Conservation (phyloP, 805 yeast species). For the Candida jianshihensis region DNA sequence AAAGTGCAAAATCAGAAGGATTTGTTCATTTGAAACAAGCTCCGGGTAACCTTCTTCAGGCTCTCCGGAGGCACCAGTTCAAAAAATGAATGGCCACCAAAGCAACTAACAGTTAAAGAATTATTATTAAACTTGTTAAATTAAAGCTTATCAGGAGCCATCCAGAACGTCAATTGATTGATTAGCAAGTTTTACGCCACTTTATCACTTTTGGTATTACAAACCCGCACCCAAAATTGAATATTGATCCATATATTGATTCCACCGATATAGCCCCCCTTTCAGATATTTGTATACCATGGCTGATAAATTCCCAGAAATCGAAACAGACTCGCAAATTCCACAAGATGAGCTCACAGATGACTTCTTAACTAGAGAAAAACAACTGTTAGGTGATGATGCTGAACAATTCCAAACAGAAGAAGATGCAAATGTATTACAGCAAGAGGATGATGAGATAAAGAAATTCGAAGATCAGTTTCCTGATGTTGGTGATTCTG, state of each 20-base stretch:
- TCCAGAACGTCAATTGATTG: not conserved
- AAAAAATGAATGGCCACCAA: not conserved
- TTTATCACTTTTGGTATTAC: not conserved
- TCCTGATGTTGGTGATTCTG: slow-evolving; percentile 46
- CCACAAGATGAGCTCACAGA: slow-evolving; percentile 29
- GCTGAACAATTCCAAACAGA: slow-evolving; percentile 62
- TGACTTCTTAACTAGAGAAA: slow-evolving; percentile 64
- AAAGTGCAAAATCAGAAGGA: too few relatives aligned
- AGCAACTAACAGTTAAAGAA: too few relatives aligned
- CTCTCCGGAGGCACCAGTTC: too few relatives aligned
- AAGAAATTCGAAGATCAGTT: slow-evolving; percentile 58
- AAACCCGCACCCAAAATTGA: too few relatives aligned
- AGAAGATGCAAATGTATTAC: slow-evolving; percentile 44
- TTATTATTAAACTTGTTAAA: not conserved
- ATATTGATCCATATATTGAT: too few relatives aligned
- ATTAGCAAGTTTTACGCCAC: not conserved
- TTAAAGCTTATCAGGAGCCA: not conserved
- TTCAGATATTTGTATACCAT: slow-evolving; percentile 23
- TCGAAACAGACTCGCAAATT: slow-evolving; percentile 37
- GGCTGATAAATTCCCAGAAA: slow-evolving; percentile 76
- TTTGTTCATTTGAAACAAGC: too few relatives aligned
- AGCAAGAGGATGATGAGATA: slow-evolving; percentile 40
- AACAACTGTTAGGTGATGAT: slow-evolving; percentile 49
- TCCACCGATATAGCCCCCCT: slow-evolving; percentile 1
- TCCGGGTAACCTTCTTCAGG: too few relatives aligned